Evolutionary conservation across 2,329 filamentous ascomycete species (phyloP).

Genomic region (Zymoseptoria pseudotritici): DNA sequence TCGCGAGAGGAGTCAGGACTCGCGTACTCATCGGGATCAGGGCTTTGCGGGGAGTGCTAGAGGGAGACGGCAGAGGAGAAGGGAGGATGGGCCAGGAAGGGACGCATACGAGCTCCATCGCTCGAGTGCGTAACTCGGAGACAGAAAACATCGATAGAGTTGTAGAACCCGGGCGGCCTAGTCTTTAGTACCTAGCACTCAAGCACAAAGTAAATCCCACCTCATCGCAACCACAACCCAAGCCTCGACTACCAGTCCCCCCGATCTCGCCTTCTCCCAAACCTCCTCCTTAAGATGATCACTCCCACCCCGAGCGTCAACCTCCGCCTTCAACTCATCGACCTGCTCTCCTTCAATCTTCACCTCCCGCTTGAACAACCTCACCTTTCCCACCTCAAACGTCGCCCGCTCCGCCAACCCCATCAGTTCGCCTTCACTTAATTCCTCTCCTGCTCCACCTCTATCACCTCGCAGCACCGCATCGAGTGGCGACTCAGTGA

Average conservation of each 20-base stretch:
- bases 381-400: constrained; percentile 2
- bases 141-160: neutral
- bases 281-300: constrained; percentile 3
- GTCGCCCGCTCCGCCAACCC: neutral
- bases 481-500: constrained; percentile 3
- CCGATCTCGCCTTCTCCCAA: constrained; percentile 4
- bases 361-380: constrained; percentile 2
- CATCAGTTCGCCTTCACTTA: neutral
- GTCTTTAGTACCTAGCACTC: neutral
- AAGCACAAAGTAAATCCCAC: constrained; percentile 9
- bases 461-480: neutral
- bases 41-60: neutral
- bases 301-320: constrained; percentile 7
- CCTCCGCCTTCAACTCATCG: constrained; percentile 1
- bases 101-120: neutral
- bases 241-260: constrained; percentile 4
- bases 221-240: constrained; percentile 8
- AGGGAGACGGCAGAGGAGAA: neutral
- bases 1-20: neutral
- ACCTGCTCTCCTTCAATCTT: constrained; percentile 3
- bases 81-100: neutral
- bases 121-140: neutral
- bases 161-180: neutral
- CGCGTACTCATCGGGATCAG: neutral
- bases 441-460: neutral